Percentiles rank a stretch among this genome's conserved stretches.
Conservation (phyloP, 768 basidiomycete genomes). For the Rhodosporidiobolus odoratus region DNA sequence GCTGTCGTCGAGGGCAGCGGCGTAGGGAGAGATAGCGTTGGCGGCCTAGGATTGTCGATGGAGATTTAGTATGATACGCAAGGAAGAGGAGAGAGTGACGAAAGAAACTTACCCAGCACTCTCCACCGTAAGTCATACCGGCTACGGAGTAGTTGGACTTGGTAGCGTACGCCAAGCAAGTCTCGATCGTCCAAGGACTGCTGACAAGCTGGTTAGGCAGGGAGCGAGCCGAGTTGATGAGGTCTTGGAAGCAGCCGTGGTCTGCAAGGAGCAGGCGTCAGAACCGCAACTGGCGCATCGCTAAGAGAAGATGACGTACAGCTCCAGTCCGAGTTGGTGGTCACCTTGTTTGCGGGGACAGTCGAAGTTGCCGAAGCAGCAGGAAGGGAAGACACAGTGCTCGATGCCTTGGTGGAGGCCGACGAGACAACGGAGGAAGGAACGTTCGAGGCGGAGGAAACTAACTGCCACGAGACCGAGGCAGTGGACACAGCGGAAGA, state of each 20-base stretch:
- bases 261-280: neutral
- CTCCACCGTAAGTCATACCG: conserved; percentile 20
- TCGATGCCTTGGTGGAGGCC: neutral
- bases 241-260: conserved; percentile 22
- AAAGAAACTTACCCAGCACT: conserved; percentile 15
- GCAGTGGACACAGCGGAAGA: too few relatives aligned
- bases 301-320: neutral
- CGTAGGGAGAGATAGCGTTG: conserved; percentile 3
- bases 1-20: neutral
- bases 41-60: conserved; percentile 1
- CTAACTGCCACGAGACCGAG: too few relatives aligned
- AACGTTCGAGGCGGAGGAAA: neutral
- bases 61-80: too few relatives aligned
- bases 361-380: neutral
- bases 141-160: conserved; percentile 10
- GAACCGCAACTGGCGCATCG: neutral
- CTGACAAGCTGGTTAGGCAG: conserved; percentile 6
- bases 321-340: neutral
- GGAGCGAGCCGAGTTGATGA: conserved; percentile 18
- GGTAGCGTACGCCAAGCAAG: conserved; percentile 6
- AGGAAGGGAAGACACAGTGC: too few relatives aligned
- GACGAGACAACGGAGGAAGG: too few relatives aligned
- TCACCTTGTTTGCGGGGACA: neutral
- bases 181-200: conserved; percentile 6
- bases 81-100: neutral